These are phyloP conservation scores for Solanum stenotomum DNA, from an alignment of 257 asterid genomes.

Conservation along the genomic window DNA sequence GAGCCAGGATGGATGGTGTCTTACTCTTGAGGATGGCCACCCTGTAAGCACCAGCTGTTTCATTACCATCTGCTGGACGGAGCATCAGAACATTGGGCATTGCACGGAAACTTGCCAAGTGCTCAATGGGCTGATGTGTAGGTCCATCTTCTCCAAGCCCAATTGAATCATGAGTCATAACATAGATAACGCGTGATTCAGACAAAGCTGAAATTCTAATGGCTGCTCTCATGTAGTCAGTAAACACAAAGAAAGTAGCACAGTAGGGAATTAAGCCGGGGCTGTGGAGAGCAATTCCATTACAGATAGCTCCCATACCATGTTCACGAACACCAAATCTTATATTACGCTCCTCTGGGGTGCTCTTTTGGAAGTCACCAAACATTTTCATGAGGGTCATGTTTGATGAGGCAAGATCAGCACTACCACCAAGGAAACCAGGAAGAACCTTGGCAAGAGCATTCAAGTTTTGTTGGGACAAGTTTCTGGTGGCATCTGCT, in stretches of 20 bases:
- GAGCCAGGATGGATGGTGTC: conserved; percentile 68
- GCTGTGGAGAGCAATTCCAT: conserved; percentile 70
- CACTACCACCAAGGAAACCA: conserved; percentile 80
- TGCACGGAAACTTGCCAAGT: conserved; percentile 70
- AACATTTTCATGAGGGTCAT: conserved; percentile 73
- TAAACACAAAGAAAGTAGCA: conserved; percentile 78
- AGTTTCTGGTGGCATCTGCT: conserved; percentile 67
- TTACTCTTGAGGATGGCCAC: conserved; percentile 55
- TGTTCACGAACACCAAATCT: conserved; percentile 80
- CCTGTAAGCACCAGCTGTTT: conserved; percentile 70
- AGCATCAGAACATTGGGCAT: conserved; percentile 76
- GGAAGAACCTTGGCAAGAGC: conserved; percentile 81
- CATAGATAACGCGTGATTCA: conserved; percentile 66
- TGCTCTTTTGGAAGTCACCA: conserved; percentile 69
- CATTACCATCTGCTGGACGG: conserved; percentile 83
- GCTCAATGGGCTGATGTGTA: conserved; percentile 82
- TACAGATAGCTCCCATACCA: conserved; percentile 67
- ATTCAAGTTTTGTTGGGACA: conserved; percentile 59
- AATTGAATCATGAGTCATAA: conserved; percentile 83
- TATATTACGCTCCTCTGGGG: conserved; percentile 72
- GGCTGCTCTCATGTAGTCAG: conserved; percentile 77
- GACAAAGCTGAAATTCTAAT: conserved; percentile 62
- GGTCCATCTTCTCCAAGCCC: conserved; percentile 92
- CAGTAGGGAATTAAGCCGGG: conserved; percentile 71
- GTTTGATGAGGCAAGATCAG: conserved; percentile 88